Evolutionary conservation across 2,329 filamentous ascomycete genomes (phyloP).

Genomic region (Diaporthe destruens): DNA sequence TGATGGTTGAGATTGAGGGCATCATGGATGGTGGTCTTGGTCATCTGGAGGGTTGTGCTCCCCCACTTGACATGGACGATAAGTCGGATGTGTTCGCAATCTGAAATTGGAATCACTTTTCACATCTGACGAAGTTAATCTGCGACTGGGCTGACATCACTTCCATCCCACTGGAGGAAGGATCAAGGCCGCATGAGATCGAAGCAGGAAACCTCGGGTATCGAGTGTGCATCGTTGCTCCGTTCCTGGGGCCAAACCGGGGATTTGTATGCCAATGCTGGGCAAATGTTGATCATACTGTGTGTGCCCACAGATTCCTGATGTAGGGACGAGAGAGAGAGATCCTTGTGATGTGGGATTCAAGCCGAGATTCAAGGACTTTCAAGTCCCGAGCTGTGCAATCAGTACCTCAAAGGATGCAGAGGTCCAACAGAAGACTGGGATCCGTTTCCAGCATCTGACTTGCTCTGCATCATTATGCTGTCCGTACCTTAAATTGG

Average conservation of each 20-base stretch:
- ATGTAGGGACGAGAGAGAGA: not conserved
- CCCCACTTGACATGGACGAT: not conserved
- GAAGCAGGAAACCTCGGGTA: not conserved
- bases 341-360: not conserved
- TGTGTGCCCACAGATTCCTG: not conserved
- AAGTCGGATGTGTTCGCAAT: not conserved
- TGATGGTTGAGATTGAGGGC: not conserved
- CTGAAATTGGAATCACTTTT: not conserved
- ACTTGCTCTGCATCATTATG: not conserved
- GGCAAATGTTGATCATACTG: not conserved
- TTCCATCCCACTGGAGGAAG: not conserved
- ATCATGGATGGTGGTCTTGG: slow-evolving; percentile 8
- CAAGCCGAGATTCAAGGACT: not conserved
- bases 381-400: not conserved
- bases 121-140: not conserved
- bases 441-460: not conserved
- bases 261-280: not conserved
- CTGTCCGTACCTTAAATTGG: too few species aligned
- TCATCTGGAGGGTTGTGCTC: not conserved
- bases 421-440: not conserved
- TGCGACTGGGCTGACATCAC: slow-evolving; percentile 17
- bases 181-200: slow-evolving; percentile 14
- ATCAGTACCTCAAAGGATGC: not conserved
- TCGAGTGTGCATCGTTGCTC: not conserved
- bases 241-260: not conserved